phyloP scores from a whole-genome alignment of 1,284 basidiomycete species.

The Fomitopsis palustris region DNA sequence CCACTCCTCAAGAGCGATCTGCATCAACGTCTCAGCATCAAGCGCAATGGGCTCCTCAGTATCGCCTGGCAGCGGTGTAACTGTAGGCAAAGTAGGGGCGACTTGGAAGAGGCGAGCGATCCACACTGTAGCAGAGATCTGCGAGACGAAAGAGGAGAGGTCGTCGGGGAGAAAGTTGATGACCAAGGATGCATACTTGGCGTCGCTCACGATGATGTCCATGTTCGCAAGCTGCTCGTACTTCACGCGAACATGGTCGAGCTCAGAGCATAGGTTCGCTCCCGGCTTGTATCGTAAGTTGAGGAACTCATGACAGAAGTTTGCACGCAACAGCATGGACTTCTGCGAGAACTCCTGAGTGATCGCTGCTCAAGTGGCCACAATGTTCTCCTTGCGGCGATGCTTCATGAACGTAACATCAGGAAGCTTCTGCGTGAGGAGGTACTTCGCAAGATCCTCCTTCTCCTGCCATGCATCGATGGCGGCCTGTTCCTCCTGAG shows the following conservation, averaged over 20 bases:
- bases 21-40: constrained; percentile 2
- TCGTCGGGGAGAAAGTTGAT: constrained; percentile 7
- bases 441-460: too few relatives aligned
- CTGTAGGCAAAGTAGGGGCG: too few relatives aligned
- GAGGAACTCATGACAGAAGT: constrained; percentile 1
- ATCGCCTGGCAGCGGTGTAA: neutral
- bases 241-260: constrained; percentile 2
- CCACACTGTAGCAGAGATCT: constrained; percentile 4
- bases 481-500: too few relatives aligned
- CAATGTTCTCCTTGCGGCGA: too few relatives aligned
- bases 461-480: too few relatives aligned
- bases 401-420: too few relatives aligned
- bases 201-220: constrained; percentile 4
- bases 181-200: constrained; percentile 6
- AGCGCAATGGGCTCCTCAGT: neutral
- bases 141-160: neutral
- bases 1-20: constrained; percentile 5
- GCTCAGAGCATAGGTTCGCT: neutral
- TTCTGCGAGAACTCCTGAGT: constrained; percentile 1
- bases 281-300: neutral
- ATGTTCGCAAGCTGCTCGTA: constrained; percentile 9
- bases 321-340: neutral
- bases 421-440: too few relatives aligned
- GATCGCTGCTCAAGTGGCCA: neutral
- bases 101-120: neutral